Base-by-base conservation (phyloP, 2,329 filamentous ascomycete species). In the Macrophomina tecta region DNA sequence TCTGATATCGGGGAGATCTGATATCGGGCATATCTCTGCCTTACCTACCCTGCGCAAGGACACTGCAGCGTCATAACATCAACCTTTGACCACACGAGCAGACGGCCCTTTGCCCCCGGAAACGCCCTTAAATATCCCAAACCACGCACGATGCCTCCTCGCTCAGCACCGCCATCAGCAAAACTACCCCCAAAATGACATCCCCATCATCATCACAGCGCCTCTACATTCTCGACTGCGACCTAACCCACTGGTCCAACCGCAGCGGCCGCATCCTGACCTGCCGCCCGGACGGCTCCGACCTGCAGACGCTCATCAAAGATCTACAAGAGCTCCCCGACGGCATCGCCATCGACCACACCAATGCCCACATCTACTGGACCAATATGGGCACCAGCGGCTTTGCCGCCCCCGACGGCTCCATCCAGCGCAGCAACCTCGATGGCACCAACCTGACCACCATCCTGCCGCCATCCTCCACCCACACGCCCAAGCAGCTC, bases 401-500 rank as follows among this genome's bases (percentile, higher is more conserved):
- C 53, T 67, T 71, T 9, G 60, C 55, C 8, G 28, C 61, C 2
- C 76, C 77, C 18, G 79, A 85, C 67, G 84, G 84, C 16, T 74
- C 77, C 1, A 73, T 86, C 5, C 75, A 76, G 69, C 81, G 79
- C 1, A 76, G 79, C n/a, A 79, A 81, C n/a, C 72, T 86, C 1
- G 83, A 87, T 62, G 86, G 87, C 1, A 79, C 69, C 11, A 75
- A 85, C 53, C 70, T 83, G 3, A 70, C 72, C 8, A 77, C 77
- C 0, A 71, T 89, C 2, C 73, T 89, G 0, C 69, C 80, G 0
- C 56, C 69, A 0, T 85, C 86, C 0, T 34, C 58, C 12, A 73
- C 84, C 0, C 80, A 87, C 71, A 89, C 87, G 0, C 81, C 81
- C 0, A 83, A 83, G 64, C 81, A 83, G 55, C 40, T 82, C 6